These are phyloP conservation scores for Phaeoacremonium minimum DNA, from an alignment of 2,329 filamentous ascomycete species.

Conservation along the genomic window DNA sequence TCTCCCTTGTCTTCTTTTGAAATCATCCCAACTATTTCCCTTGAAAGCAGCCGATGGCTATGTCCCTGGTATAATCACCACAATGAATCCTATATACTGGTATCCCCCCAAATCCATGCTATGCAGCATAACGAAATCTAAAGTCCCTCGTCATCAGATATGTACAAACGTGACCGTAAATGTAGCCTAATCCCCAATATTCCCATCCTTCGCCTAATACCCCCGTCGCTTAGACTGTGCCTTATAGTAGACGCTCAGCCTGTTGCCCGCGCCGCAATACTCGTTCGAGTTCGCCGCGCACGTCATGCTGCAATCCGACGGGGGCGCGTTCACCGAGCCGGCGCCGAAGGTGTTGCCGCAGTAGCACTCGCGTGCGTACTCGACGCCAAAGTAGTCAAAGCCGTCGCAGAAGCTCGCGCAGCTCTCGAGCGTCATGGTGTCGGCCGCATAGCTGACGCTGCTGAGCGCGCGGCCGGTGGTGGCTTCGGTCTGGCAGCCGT, in stretches of 20 bases:
- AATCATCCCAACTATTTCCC: too few species aligned
- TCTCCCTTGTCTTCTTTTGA: too few species aligned
- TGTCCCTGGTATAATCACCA: too few species aligned
- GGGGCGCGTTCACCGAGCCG: slow-evolving; percentile 20
- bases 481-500: slow-evolving; percentile 2
- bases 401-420: slow-evolving; percentile 5
- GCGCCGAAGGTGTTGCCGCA: slow-evolving; percentile 23
- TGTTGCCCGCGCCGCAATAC: slow-evolving; percentile 33
- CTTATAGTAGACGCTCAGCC: slow-evolving; percentile 22
- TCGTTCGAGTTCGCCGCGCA: slow-evolving; percentile 30
- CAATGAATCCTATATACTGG: too few species aligned
- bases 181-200: too few species aligned
- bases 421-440: slow-evolving; percentile 3
- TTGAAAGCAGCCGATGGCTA: too few species aligned
- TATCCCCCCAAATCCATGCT: too few species aligned
- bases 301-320: slow-evolving; percentile 32
- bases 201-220: too few species aligned
- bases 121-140: too few species aligned
- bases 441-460: slow-evolving; percentile 1
- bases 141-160: too few species aligned
- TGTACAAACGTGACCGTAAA: too few species aligned
- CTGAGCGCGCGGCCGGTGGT: slow-evolving; percentile 1
- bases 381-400: slow-evolving; percentile 4
- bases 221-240: too few species aligned
- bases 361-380: slow-evolving; percentile 15